Evolutionary conservation across 2,329 filamentous ascomycete genomes (phyloP), one percentile per base, ranked within the genome.

Genomic region (Aspergillus pseudoterreus): DNA sequence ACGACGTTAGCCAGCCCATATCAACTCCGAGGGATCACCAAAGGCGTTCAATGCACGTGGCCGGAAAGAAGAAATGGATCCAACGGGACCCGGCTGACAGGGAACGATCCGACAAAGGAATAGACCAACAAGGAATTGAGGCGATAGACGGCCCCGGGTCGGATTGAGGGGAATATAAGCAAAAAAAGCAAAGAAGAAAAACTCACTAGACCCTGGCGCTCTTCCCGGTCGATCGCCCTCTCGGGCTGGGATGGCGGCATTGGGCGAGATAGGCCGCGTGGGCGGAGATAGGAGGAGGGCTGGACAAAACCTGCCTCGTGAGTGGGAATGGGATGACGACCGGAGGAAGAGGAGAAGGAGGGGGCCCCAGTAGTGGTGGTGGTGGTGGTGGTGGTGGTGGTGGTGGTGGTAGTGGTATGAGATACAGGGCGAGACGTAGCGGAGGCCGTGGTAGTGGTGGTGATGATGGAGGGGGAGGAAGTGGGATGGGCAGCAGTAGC

Each of bases 151-250:
- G n/a, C 35, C 35, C 8, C 8, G 35, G 15, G 15, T 38, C 12
- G 35, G 35, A 11, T 15, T 38, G 4, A 35, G 54, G 39, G 32
- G 39, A n/a, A 53, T 11, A 39, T 14, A n/a, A 6, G 10, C 38
- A 50, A n/a, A 48, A 50, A 35, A 44, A 44, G 48, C 15, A 43
- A 43, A 21, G 43, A 47, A 45, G 38, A 21, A 45, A 55, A 43
- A 67, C 74, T 69, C 62, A 78, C 76, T 67, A 79, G 65, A 58
- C 73, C 76, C 52, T 74, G 68, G 63, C 72, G 70, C 68, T 79
- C 76, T 65, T 78, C 76, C 61, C 69, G 66, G 57, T 79, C 75
- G 58, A 78, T 71, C 45, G 72, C 69, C 63, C 72, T 73, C 58
- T 77, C 73, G 48, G 69, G 63, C 58, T 69, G 65, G 41, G 63